Base-by-base conservation (phyloP, 1,284 basidiomycete genomes). In the Leucoagaricus sp. region DNA sequence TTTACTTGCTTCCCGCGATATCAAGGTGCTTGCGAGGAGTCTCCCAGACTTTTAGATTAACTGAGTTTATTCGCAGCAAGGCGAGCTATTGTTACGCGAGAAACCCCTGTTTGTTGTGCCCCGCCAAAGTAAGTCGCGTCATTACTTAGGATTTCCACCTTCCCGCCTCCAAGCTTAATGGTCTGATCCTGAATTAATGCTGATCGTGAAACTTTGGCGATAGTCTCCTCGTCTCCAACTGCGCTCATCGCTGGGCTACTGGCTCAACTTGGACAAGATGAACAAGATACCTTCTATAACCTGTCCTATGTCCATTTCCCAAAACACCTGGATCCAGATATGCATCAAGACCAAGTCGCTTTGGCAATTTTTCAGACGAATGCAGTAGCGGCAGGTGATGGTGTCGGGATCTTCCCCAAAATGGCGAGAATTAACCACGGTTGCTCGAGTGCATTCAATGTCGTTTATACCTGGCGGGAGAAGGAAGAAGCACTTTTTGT, bases 351-450 rank as follows among this genome's bases (percentile, higher is more conserved):
- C 23, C 72, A 77, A 62, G 67, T 83, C 17, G 79, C 80, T 0
- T 67, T 87, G 21, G 82, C 83, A 0, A 86, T 85, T 55, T 83
- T 86, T 65, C 78, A 85, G 64, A 86, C 85, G 3, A 88, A 87
- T 63, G 83, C 81, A 1, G 82, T 86, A 4, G 69, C 78, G 2
- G 79, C 82, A 9, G 81, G 79, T 1, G 68, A 67, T 26, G 42
- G 49, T n/a, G 80, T 81, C 3, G 85, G 84, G 0, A 72, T 88
- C 13, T 87, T 87, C 64, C 84, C 84, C 12, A 72, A 67, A 21
- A 84, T 83, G 75, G 83, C 84, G 9, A 72, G 85, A 44, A 61
- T 87, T 54, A 88, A 88, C 61, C 85, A 87, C 60, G 85, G 82
- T 0, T 87, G 85, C 64, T 80, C 84, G 3, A 74, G 76, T 53